A percentile compares a stretch with the other conserved stretches of the same genome.
Conservation (phyloP, 2,329 filamentous ascomycete species). For the Juglanconis sp. region DNA sequence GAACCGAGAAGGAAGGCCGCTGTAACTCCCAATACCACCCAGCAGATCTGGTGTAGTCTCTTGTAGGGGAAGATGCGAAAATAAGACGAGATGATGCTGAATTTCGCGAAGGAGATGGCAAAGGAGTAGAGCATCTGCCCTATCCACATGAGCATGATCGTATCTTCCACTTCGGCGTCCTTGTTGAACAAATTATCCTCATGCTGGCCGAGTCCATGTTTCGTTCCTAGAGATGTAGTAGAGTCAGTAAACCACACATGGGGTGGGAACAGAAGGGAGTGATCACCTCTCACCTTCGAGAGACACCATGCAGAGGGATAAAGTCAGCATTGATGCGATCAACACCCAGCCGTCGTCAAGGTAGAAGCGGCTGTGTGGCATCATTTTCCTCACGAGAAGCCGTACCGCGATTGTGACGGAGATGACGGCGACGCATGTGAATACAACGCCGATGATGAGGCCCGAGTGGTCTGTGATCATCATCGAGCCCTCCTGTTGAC, state of each 20-base stretch:
- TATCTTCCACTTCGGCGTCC: not conserved
- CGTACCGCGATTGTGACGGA: slow-evolving; percentile 5
- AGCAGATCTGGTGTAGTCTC: not conserved
- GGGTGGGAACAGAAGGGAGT: not conserved
- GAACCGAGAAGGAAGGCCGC: slow-evolving; percentile 1
- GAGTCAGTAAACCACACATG: too few relatives aligned
- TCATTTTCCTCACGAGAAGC: slow-evolving; percentile 9
- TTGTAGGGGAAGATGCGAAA: slow-evolving; percentile 9
- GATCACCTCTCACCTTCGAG: slow-evolving; percentile 1
- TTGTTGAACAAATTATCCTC: not conserved
- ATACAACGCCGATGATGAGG: slow-evolving; percentile 2
- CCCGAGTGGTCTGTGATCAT: not conserved
- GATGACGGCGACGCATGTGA: slow-evolving; percentile 4
- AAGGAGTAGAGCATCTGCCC: slow-evolving; percentile 8
- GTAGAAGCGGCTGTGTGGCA: slow-evolving; percentile 4
- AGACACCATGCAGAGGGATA: slow-evolving; percentile 8
- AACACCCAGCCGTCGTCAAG: slow-evolving; percentile 6
- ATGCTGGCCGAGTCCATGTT: slow-evolving; percentile 9
- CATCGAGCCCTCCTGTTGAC: not conserved
- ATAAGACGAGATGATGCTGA: slow-evolving; percentile 12
- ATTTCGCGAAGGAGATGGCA: slow-evolving; percentile 11
- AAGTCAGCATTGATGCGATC: slow-evolving; percentile 1
- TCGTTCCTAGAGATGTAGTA: not conserved
- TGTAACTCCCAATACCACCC: slow-evolving; percentile 4
- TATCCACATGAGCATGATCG: slow-evolving; percentile 7